These are phyloP conservation scores for Cyberlindnera misumaiensis DNA, from an alignment of 805 yeast species.

Conservation along the genomic window DNA sequence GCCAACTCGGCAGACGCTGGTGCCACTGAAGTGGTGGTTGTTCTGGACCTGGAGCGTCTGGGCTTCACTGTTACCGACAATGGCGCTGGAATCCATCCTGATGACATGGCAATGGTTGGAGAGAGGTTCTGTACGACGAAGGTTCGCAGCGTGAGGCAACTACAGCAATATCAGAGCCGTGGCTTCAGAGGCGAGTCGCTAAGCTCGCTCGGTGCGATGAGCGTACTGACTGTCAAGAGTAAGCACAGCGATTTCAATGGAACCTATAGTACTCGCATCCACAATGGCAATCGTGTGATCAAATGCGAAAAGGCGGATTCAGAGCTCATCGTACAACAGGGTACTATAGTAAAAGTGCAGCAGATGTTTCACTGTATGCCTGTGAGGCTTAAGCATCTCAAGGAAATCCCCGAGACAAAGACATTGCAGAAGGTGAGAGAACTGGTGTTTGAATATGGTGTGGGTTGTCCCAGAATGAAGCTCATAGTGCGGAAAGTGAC, in stretches of 20 bases:
- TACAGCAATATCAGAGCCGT: conserved; percentile 34
- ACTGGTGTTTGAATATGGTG: conserved; percentile 25
- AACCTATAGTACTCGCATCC: conserved; percentile 20
- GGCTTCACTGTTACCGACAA: conserved; percentile 49
- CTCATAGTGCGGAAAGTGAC: conserved; percentile 9
- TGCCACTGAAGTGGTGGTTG: conserved; percentile 33
- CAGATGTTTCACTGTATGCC: conserved; percentile 38
- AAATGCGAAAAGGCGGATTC: conserved; percentile 8
- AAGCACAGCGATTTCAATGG: conserved; percentile 27
- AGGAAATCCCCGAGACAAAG: conserved; percentile 17
- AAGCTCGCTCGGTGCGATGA: conserved; percentile 41
- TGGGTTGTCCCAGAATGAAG: conserved; percentile 20
- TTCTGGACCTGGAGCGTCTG: conserved; percentile 29
- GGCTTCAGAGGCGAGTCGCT: conserved; percentile 78
- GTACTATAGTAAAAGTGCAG: conserved; percentile 26
- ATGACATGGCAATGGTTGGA: conserved; percentile 43
- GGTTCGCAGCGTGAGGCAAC: conserved; percentile 28
- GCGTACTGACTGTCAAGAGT: conserved; percentile 43
- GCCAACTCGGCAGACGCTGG: conserved; percentile 52
- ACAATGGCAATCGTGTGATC: conserved; percentile 9
- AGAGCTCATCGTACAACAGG: not conserved
- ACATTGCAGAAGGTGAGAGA: conserved; percentile 26
- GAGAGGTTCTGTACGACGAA: conserved; percentile 51
- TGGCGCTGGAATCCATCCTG: conserved; percentile 59
- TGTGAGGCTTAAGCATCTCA: conserved; percentile 31